Conservation (phyloP, 164 flowering plant species). For the Aristolochia fimbriata region DNA sequence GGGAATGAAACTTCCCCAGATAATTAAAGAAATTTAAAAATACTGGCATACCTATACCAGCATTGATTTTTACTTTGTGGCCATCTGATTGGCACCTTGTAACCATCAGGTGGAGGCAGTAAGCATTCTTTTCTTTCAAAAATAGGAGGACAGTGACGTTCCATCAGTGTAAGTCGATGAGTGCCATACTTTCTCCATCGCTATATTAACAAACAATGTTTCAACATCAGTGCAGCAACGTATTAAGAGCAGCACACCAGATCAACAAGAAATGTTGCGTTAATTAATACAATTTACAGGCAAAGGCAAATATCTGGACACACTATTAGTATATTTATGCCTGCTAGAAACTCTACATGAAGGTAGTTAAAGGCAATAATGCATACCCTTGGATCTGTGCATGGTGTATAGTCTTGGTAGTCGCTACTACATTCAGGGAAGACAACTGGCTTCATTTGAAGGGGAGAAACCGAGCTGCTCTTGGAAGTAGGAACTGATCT, state of each 20-base stretch:
- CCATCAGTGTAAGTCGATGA: conserved; percentile 79
- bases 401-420: conserved; percentile 91
- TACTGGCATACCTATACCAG: conserved; percentile 81
- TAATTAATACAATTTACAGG: too few species aligned
- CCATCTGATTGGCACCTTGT: conserved; percentile 88
- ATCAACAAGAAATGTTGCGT: too few species aligned
- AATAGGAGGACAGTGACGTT: conserved; percentile 91
- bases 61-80: conserved; percentile 84
- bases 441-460: conserved; percentile 36
- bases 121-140: conserved; percentile 86
- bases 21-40: neutral
- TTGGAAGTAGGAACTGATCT: conserved; percentile 25
- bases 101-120: conserved; percentile 90
- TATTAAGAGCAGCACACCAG: too few species aligned
- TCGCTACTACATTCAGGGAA: conserved; percentile 69
- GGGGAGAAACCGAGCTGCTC: conserved; percentile 28
- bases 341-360: neutral
- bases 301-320: neutral
- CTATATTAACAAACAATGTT: conserved; percentile 16
- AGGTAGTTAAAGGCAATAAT: neutral
- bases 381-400: conserved; percentile 94
- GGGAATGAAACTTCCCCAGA: neutral
- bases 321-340: neutral
- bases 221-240: too few species aligned
- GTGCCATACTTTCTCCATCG: conserved; percentile 78